Evolutionary conservation across 495 filamentous ascomycete species (phyloP), one percentile per base, ranked within the genome.

Genomic region (Penicillium dipodomyicola): DNA sequence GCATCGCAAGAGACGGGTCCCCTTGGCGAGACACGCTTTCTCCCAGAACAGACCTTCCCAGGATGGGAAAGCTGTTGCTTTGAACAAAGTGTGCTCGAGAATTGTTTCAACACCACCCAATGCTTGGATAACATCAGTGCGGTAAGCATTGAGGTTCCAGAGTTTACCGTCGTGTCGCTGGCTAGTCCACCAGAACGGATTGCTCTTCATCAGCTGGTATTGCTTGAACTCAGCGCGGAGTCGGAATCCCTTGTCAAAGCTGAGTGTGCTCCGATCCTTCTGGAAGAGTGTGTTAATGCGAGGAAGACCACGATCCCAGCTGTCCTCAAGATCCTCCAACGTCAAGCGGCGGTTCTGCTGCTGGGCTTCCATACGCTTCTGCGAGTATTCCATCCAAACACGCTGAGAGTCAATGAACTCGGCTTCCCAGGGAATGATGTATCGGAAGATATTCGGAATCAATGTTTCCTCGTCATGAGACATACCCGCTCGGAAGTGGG

Each of bases 11-110:
- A 77, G 59, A 46, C 62, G 64, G 15, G 74, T 77, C 15, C 72
- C 72, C 54, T 72, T 70, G 30, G 70, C 69, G 57, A 76, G 65
- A 66, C 74, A 83, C 45, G 91, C 92, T 56, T 88, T 88, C 67
- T 97, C 95, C 95, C 95, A 99, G 72, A 99, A 99, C 20, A 99
- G 80, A 67, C 95, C 95, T 72, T 99, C 95, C 94, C 95, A 99
- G 3, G 90, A 96, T 22, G 94, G 92, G 73, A 99, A 99, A 47
- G 93, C 95, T 1, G 95, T 99, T 7, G 95, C 95, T 69, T 97
- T 97, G 86, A 99, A 99, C 9, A 99, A 73, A 0, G 94, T 97
- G 67, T 99, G 94, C 70, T 99, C 95, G 10, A 99, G 81, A 67
- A 99, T 99, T 2, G 95, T 97, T 69, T 99, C 95, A n/a, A 99